A percentile compares a stretch with the other conserved stretches of the same genome.
Evolutionary conservation across 1,284 basidiomycete genomes (phyloP).

Genomic region (Ganoderma sinense): DNA sequence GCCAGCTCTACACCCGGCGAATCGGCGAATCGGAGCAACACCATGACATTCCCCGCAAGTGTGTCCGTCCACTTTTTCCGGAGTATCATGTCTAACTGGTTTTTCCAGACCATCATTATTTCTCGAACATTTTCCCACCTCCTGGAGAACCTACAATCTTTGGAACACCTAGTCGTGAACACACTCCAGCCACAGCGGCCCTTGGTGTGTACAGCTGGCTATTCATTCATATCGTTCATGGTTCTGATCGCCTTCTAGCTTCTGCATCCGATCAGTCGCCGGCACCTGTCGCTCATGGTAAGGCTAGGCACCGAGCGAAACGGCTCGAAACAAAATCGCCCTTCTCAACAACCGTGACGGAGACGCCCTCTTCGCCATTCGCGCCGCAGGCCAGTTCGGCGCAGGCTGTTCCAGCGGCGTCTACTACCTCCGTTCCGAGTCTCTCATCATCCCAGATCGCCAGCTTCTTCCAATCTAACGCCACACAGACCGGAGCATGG

Average conservation of each 20-base stretch:
- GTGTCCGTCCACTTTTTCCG: not conserved
- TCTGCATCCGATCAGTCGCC: not conserved
- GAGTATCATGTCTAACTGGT: not conserved
- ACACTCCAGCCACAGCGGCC: not conserved
- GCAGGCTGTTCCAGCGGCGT: not conserved
- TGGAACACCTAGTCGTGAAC: not conserved
- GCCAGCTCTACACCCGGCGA: not conserved
- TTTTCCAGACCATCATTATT: not conserved
- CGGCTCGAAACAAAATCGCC: not conserved
- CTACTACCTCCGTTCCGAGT: not conserved
- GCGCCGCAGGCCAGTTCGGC: not conserved
- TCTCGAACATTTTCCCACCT: not conserved
- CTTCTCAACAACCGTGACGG: not conserved
- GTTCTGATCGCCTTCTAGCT: not conserved
- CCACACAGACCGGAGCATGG: not conserved
- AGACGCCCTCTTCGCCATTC: not conserved
- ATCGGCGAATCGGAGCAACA: not conserved
- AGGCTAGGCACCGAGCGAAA: not conserved
- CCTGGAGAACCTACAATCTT: not conserved
- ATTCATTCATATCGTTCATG: not conserved
- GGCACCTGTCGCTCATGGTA: not conserved
- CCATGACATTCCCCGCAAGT: not conserved
- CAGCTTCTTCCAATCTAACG: not conserved
- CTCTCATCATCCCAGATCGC: not conserved
- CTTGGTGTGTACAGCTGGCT: not conserved